Percentiles rank a stretch among this genome's conserved stretches.
phyloP scores from a whole-genome alignment of 2,329 filamentous ascomycete species.

The Neofusicoccum parvum region DNA sequence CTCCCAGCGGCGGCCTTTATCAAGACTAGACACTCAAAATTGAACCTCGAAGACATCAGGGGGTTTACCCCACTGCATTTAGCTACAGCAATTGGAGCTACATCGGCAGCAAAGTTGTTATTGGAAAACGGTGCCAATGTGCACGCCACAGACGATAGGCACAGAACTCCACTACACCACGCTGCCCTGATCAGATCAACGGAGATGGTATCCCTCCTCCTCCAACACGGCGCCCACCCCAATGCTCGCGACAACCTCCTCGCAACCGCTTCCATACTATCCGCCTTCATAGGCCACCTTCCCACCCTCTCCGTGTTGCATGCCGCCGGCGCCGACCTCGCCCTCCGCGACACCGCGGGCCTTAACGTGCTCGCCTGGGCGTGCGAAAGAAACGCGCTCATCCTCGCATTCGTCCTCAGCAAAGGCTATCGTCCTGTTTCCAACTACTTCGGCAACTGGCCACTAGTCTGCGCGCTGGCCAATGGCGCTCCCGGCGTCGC shows the following conservation, averaged over 20 bases:
- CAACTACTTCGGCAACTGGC: background rate
- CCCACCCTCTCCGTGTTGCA: background rate
- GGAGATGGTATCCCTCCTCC: background rate
- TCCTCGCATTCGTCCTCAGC: background rate
- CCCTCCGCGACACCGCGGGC: background rate
- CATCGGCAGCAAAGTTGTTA: background rate
- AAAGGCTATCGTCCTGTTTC: background rate
- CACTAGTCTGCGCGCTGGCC: background rate
- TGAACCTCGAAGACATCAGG: background rate
- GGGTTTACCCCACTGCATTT: background rate
- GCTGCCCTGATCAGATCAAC: fast-evolving
- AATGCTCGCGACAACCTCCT: background rate
- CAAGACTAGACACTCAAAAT: too few species aligned
- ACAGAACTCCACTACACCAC: background rate
- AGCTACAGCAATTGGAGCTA: background rate
- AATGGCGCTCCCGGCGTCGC: too few species aligned
- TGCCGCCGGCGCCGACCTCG: background rate
- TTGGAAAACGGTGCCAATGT: background rate
- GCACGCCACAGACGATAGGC: fast-evolving
- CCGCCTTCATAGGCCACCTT: too few species aligned
- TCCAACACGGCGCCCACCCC: background rate
- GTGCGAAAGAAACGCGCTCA: background rate
- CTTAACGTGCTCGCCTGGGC: background rate
- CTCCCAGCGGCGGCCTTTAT: too few species aligned
- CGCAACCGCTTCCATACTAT: too few species aligned